phyloP scores from a whole-genome alignment of 2,329 filamentous ascomycete species.

The Spiromastix sp. region DNA sequence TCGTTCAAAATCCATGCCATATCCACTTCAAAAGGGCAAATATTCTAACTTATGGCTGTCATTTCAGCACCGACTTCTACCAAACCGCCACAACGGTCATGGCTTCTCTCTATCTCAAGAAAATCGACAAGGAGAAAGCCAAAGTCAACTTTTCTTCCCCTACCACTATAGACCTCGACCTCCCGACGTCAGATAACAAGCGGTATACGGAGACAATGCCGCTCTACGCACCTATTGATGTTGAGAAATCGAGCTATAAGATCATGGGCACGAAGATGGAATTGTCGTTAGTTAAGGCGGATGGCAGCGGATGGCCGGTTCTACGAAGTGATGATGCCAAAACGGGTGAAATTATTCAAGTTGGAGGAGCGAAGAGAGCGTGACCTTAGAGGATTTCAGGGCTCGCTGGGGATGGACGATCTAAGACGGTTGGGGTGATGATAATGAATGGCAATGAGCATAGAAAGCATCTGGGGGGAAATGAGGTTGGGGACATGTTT shows the following conservation, averaged over 20 bases:
- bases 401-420: no score
- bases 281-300: constrained; percentile 60
- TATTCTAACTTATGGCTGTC: constrained; percentile 1
- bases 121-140: constrained; percentile 75
- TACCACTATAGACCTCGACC: constrained; percentile 59
- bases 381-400: constrained; percentile 4
- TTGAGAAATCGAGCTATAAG: constrained; percentile 64
- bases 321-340: constrained; percentile 65
- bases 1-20: no score
- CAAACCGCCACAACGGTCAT: constrained; percentile 80
- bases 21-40: no score
- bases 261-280: constrained; percentile 86
- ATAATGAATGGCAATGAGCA: background rate
- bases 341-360: constrained; percentile 75
- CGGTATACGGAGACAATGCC: constrained; percentile 64
- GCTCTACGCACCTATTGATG: constrained; percentile 67
- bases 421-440: no score
- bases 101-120: constrained; percentile 90
- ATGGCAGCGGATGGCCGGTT: constrained; percentile 74
- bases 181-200: constrained; percentile 80
- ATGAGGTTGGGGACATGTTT: no score
- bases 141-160: constrained; percentile 57
- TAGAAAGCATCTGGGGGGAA: background rate
- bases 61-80: constrained; percentile 73
- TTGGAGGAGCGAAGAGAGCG: constrained; percentile 64